Evolutionary conservation across 257 asterid species (phyloP), one percentile per base, ranked within the genome.

Genomic region (Capsicum rhomboideum): DNA sequence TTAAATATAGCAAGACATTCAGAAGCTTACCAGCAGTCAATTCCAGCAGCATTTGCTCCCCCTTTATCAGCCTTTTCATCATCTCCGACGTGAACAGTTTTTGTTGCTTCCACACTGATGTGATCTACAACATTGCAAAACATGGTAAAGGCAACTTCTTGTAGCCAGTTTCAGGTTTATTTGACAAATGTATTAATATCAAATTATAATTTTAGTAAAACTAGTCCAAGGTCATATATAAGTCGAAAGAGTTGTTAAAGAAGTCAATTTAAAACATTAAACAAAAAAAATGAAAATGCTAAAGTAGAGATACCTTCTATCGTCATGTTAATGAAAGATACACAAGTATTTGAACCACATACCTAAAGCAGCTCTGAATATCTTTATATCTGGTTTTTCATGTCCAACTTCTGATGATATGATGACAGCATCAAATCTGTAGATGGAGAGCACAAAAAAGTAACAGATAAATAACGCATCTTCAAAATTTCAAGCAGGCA

Each of bases 351-450:
- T 64, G 49, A 46, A 11, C 10, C 23, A 23, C 93, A 54, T 89
- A 94, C 98, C 97, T 86, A 96, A 86, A 77, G 98, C 99, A 74
- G 94, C 93, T 87, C 63, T 79, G 80, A 97, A 97, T 88, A 97
- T 97, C 86, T 89, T 90, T 77, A 81, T 91, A 52, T 97, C 97
- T 64, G 98, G 99, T 89, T 97, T 95, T 72, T 97, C 99, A 46
- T 90, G 90, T 85, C 97, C 97, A 63, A 95, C 95, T 89, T 97
- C 98, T 17, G 99, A 95, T 49, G 99, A 97, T 88, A 97, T 91
- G 83, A 93, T 89, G 79, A 95, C 95, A 66, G 98, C 94, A 89
- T 97, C 98, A 85, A 97, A 95, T 91, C 98, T 95, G 87, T 81
- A 59, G 64, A 75, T 74, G 46, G 21, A 46, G n/a, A 21, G 55